Conservation (phyloP, 2,329 filamentous ascomycete genomes). For the Aspergillus felis region DNA sequence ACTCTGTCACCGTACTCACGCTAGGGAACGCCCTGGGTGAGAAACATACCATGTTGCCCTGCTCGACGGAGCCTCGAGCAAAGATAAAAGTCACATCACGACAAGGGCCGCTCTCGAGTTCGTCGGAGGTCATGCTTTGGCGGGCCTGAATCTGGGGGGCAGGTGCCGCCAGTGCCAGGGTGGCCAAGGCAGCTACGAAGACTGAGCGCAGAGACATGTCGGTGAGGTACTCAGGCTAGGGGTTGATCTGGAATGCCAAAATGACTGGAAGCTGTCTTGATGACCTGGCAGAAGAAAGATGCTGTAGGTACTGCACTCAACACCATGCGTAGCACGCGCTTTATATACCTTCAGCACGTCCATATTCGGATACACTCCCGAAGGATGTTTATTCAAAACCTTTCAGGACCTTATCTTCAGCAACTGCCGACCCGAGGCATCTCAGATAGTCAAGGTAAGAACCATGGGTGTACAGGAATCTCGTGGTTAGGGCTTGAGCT, state of each 20-base stretch:
- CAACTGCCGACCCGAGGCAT: background rate
- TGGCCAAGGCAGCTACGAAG: conserved; percentile 10
- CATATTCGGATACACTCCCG: background rate
- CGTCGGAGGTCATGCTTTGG: conserved; percentile 27
- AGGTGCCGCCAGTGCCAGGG: conserved; percentile 13
- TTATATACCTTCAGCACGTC: background rate
- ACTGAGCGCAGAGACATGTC: conserved; percentile 13
- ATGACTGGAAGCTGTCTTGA: background rate
- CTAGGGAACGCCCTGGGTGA: background rate
- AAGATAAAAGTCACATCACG: conserved; percentile 39
- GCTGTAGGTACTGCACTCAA: background rate
- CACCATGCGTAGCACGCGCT: background rate
- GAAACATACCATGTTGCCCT: conserved; percentile 35
- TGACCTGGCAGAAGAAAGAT: background rate
- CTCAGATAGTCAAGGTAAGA: background rate
- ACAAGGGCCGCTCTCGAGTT: conserved; percentile 35
- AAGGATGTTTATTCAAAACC: background rate
- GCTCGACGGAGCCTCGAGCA: conserved; percentile 39
- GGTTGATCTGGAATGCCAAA: background rate
- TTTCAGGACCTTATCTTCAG: background rate
- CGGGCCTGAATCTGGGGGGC: conserved; percentile 9
- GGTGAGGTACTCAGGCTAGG: background rate
- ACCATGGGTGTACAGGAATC: background rate
- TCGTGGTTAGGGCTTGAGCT: background rate
- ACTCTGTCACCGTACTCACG: background rate